Evolutionary conservation across 352 stramenopile species (phyloP), one percentile per base, ranked within the genome.

Genomic region (Phytophthora hybrid): DNA sequence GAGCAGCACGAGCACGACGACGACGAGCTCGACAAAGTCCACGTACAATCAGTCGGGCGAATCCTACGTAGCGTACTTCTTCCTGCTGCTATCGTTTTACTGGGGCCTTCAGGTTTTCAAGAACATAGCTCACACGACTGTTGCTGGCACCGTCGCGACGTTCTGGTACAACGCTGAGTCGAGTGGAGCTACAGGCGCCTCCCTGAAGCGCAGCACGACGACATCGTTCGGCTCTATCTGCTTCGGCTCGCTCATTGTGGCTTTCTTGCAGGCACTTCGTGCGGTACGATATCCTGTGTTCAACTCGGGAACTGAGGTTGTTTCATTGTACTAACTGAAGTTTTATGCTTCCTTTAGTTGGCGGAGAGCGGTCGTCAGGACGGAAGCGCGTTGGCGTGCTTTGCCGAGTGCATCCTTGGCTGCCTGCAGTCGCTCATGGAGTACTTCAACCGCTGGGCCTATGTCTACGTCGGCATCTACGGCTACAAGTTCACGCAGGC

Each of bases 141-240:
- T 98, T 6, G 89, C 94, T 2, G 97, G 96, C 21, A 98, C 93
- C 0, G 93, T 99, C 16, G 95, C 90, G n/a, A 98, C 93, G 5
- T 99, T 98, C 84, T 99, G 97, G 97, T 98, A 98, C 85, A 87
- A 87, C 49, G 54, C 91, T 14, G 90, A 98, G 59, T 97, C 95
- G 32, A 74, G 73, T 4, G 88, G 85, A n/a, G 91, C 93, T 7
- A 96, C 97, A 2, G 85, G 82, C 54, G 86, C 93, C 53, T 93
- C 88, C 1, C 78, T 99, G 26, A 82, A 88, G 66, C 89, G 95
- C 39, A 87, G 85, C 41, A 93, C 84, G 26, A 99, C 95, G 9
- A 97, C 91, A 8, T 97, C 95, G 60, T 97, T 98, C 60, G 97
- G 97, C 63, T 98, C 91, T n/a, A 99, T 99, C 64, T 98, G 94